A percentile compares a stretch with the other conserved stretches of the same genome.
Conservation (phyloP, 108 stramenopile genomes). For the Pseudonitzschia multiseries region DNA sequence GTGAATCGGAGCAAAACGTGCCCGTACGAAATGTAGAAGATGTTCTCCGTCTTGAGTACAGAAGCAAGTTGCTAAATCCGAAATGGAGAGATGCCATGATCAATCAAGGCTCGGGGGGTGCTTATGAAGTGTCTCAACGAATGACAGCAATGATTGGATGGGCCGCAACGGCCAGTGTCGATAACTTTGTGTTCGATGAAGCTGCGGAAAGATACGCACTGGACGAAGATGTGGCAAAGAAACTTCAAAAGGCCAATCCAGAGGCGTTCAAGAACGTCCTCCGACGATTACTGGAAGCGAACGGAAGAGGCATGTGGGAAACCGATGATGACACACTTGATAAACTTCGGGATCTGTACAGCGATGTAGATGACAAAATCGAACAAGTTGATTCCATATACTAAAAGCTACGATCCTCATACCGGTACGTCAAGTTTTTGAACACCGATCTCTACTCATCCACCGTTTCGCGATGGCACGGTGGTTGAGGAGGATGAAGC, state of each 20-base stretch:
- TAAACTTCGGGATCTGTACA: constrained; percentile 56
- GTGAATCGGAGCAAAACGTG: constrained; percentile 37
- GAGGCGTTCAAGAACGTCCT: constrained; percentile 80
- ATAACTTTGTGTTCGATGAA: constrained; percentile 87
- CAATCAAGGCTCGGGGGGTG: constrained; percentile 84
- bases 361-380: constrained; percentile 70
- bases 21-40: constrained; percentile 84
- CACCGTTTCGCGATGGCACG: too few species aligned
- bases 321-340: constrained; percentile 62
- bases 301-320: constrained; percentile 84
- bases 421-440: too few species aligned
- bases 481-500: too few species aligned
- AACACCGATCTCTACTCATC: neutral
- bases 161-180: constrained; percentile 68
- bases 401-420: neutral
- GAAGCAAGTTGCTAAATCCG: constrained; percentile 86
- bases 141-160: constrained; percentile 88
- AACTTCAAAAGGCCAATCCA: constrained; percentile 78
- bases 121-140: constrained; percentile 83
- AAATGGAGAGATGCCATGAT: constrained; percentile 88
- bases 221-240: constrained; percentile 80
- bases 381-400: constrained; percentile 28
- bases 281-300: constrained; percentile 71
- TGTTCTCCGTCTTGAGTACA: constrained; percentile 80
- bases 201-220: constrained; percentile 85